Evolutionary conservation across 2,329 filamentous ascomycete genomes (phyloP), one percentile per base, ranked within the genome.

Genomic region (Escovopsis sp.): DNA sequence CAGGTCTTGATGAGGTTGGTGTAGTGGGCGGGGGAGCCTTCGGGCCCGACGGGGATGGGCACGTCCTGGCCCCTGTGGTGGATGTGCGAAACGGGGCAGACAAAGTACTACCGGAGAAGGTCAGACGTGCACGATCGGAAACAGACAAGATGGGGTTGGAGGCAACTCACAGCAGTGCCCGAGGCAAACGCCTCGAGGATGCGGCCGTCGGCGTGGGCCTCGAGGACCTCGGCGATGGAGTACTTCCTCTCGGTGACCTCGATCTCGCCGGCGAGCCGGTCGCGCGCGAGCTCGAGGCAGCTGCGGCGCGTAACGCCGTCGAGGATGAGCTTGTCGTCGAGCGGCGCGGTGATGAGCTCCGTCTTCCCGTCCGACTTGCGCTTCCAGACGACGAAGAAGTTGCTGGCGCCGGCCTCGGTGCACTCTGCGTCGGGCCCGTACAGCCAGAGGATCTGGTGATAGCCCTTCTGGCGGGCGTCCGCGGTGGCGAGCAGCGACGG

Each of bases 401-500:
- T 94, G 50, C 76, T 83, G 11, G 85, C 87, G 4, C 87, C 87
- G 2, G 87, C 87, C 63, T 94, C 87, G 2, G 87, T 94, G 43
- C 92, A 86, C 52, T 74, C 72, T 35, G 72, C 72, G 46, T 88
- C 68, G 28, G 72, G 57, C 2, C 85, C 85, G 50, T 93, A 90
- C 34, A 94, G 68, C 87, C 87, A 94, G n/a, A 94, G 70, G 37
- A 94, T 79, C 66, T 94, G 88, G 51, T 88, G 73, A 58, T 76
- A 94, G 0, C 88, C 87, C 28, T 71, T 61, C 10, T 62, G 63
- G 37, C 76, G 64, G 3, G 87, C 87, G 55, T 87, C 80, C 14
- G 69, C 68, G 33, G 86, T 86, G 4, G 84, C 82, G 36, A 84
- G 66, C 36, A 94, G 67, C 15, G 73, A 78, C 14, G 87, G 87